phyloP scores from a whole-genome alignment of 2,329 filamentous ascomycete species.

The Pseudophaeomoniella oleicola region DNA sequence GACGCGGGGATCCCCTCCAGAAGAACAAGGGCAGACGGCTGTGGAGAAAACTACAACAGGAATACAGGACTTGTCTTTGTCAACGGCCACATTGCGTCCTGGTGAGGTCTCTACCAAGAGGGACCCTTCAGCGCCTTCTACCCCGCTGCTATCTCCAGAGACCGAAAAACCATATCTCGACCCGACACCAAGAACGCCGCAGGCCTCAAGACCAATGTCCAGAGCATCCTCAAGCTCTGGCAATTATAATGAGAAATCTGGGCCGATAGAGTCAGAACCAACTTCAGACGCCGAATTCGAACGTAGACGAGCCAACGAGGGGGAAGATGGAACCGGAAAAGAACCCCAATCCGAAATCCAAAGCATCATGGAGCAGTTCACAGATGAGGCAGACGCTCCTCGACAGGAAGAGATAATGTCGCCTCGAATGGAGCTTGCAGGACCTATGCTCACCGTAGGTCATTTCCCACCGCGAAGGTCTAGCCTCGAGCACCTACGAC shows the following conservation, averaged over 20 bases:
- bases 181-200: slow-evolving; percentile 31
- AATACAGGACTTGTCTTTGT: not conserved
- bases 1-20: no score
- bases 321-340: slow-evolving; percentile 51
- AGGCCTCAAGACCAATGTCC: slow-evolving; percentile 24
- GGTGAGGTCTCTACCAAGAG: not conserved
- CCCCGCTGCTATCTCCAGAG: not conserved
- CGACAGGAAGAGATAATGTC: slow-evolving; percentile 82
- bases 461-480: slow-evolving; percentile 73
- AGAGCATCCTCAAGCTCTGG: not conserved
- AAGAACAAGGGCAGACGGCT: not conserved
- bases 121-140: not conserved
- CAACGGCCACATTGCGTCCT: not conserved
- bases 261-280: slow-evolving; percentile 7
- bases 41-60: not conserved
- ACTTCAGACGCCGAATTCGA: slow-evolving; percentile 41
- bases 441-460: slow-evolving; percentile 53
- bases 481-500: slow-evolving; percentile 60
- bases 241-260: slow-evolving; percentile 12
- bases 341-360: slow-evolving; percentile 77
- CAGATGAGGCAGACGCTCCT: slow-evolving; percentile 55
- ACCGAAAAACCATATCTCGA: slow-evolving; percentile 36
- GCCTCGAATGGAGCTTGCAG: slow-evolving; percentile 67
- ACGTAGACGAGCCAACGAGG: slow-evolving; percentile 37
- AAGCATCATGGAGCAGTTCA: slow-evolving; percentile 95